A percentile compares a stretch with the other conserved stretches of the same genome.
These are phyloP conservation scores for Blastobotrys muscicola DNA, from an alignment of 805 yeast genomes.

Conservation along the genomic window DNA sequence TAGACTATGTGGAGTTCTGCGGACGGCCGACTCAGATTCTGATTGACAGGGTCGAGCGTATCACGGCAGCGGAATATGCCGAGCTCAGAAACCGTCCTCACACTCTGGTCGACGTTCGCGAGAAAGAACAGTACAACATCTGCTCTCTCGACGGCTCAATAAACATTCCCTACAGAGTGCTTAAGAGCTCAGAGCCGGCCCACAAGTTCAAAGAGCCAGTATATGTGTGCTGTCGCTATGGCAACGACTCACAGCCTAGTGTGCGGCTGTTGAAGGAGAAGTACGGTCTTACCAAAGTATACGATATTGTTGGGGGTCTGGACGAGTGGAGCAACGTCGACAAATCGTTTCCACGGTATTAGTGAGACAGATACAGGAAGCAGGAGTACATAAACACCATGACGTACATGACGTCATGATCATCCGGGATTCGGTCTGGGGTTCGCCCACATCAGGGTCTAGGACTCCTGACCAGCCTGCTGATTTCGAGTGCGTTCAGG, in stretches of 20 bases:
- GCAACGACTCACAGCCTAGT: conserved; percentile 85
- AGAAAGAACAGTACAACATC: conserved; percentile 63
- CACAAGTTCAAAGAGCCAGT: conserved; percentile 26
- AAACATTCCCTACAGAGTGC: conserved; percentile 52
- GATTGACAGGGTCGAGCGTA: conserved; percentile 41
- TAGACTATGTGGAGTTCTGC: conserved; percentile 69
- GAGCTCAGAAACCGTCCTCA: conserved; percentile 15
- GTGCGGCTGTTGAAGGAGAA: conserved; percentile 45
- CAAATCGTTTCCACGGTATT: conserved; percentile 53
- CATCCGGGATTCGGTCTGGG: no score
- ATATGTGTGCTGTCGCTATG: conserved; percentile 71
- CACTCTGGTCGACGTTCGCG: conserved; percentile 67
- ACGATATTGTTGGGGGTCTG: conserved; percentile 74
- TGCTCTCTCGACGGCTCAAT: conserved; percentile 48
- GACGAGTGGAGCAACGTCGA: conserved; percentile 61
- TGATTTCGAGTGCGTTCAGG: no score
- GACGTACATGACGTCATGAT: no score
- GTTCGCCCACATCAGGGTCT: no score
- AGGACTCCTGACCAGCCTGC: no score
- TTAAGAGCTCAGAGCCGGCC: conserved; percentile 27
- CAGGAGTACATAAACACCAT: no score
- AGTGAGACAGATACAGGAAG: conserved; percentile 6
- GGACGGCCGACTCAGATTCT: conserved; percentile 42
- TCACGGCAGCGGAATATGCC: conserved; percentile 34
- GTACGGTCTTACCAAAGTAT: conserved; percentile 40